Evolutionary conservation across 192 early-diverging fungal genomes (phyloP), one percentile per base, ranked within the genome.

Genomic region (Backusella luteola): DNA sequence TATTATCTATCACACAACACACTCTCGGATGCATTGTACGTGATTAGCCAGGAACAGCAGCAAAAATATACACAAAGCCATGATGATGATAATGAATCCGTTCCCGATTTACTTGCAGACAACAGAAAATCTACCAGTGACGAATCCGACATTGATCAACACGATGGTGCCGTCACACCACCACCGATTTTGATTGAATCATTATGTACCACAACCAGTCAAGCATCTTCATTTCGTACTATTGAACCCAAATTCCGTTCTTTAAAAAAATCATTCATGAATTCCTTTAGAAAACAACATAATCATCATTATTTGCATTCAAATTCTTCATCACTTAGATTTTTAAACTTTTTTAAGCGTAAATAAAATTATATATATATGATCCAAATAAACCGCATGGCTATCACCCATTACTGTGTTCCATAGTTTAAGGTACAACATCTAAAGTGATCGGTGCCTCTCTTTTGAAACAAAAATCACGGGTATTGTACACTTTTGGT

Each of bases 331-430:
- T 35, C 68, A 23, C 19, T 38, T 41, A 41, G 38, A 21, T 69
- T 69, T 69, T 69, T 69, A 39, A 35, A 38, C 21, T 69, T 69
- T 26, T 69, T 69, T 36, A 69, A 69, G 21, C 68, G 36, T 69
- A 39, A 67, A 69, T 23, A 36, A 69, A 21, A 21, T 5, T 34
- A 36, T 67, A 34, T 67, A 35, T 32, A 66, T 32, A 34, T 14
- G 26, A 67, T 14, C 26, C n/a, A 32, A 34, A 34, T 14, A 35
- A n/a, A 6, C 8, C 9, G 19, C 11, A 56, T 56, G 53, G 19
- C 2, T 23, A 56, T 23, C 56, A n/a, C 56, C 8, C n/a, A 29
- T 23, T 29, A 21, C 21, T 9, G 12, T 63, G 56, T 63, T 63
- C 19, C 56, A 63, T 26, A 63, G 1, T 29, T 29, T 63, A 63